Conservation (phyloP, 805 yeast genomes). For the Ogataea nakhonphanomensis region DNA sequence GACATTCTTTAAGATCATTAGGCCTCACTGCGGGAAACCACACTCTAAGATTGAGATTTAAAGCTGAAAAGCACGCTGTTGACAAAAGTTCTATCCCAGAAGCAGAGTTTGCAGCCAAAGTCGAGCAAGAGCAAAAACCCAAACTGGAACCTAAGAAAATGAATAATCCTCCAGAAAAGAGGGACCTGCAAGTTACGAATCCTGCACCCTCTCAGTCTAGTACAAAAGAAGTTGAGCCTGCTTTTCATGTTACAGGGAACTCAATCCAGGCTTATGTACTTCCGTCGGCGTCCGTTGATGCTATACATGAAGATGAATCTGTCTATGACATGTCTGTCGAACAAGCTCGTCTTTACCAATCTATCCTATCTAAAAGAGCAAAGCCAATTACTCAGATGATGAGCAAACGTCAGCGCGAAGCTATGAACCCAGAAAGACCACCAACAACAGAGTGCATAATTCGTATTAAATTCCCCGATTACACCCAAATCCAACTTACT, state of each 20-base stretch:
- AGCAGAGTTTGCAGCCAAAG: background rate
- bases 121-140: background rate
- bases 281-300: constrained; percentile 8
- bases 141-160: too few species aligned
- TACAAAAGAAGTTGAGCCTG: background rate
- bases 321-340: constrained; percentile 45
- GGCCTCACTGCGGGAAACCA: constrained; percentile 29
- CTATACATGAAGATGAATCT: constrained; percentile 30
- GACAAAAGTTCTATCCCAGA: background rate
- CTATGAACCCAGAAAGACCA: constrained; percentile 27
- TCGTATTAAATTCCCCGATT: constrained; percentile 59
- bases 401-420: constrained; percentile 34
- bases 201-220: too few species aligned
- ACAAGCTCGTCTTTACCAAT: constrained; percentile 53
- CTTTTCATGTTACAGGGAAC: background rate
- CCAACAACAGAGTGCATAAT: constrained; percentile 37
- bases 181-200: background rate
- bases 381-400: constrained; percentile 28
- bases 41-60: constrained; percentile 27
- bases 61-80: background rate
- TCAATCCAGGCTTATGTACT: constrained; percentile 6
- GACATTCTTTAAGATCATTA: constrained; percentile 20
- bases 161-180: background rate
- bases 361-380: constrained; percentile 43
- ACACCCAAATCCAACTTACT: constrained; percentile 46